These are phyloP conservation scores for Aspergillus egyptiacus DNA, from an alignment of 495 filamentous ascomycete species.

Conservation along the genomic window DNA sequence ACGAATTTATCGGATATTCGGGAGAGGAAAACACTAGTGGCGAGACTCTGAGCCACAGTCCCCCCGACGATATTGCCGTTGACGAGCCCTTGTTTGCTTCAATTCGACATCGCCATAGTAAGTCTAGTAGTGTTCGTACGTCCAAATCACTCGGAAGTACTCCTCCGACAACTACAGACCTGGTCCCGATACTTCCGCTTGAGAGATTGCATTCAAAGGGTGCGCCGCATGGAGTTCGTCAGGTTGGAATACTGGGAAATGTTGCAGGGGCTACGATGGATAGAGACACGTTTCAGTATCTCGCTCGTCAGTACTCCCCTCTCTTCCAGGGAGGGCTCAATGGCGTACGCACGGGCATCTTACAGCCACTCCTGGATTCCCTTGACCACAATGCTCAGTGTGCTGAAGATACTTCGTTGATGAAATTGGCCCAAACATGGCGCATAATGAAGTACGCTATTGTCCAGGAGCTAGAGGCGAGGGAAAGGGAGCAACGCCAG, in stretches of 20 bases:
- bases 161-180: constrained; percentile 48
- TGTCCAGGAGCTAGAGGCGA: constrained; percentile 51
- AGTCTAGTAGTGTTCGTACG: constrained; percentile 26
- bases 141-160: constrained; percentile 47
- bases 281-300: constrained; percentile 49
- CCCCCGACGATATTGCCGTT: constrained; percentile 54
- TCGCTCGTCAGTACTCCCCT: constrained; percentile 52
- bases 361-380: constrained; percentile 46
- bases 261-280: constrained; percentile 50
- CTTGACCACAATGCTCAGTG: constrained; percentile 58
- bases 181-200: constrained; percentile 49
- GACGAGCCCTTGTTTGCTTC: constrained; percentile 54
- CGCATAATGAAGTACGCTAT: constrained; percentile 60
- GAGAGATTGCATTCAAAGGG: constrained; percentile 54
- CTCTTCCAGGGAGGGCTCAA: constrained; percentile 26
- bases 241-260: constrained; percentile 56
- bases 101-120: constrained; percentile 37
- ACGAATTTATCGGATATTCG: constrained; percentile 30
- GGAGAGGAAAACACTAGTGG: constrained; percentile 31
- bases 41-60: constrained; percentile 56
- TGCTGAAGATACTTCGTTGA: constrained; percentile 53
- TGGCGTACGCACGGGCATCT: constrained; percentile 27
- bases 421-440: constrained; percentile 70
- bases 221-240: constrained; percentile 49
- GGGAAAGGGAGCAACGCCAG: constrained; percentile 51